phyloP scores from a whole-genome alignment of 2,329 filamentous ascomycete genomes.

The Davidsoniella australis region DNA sequence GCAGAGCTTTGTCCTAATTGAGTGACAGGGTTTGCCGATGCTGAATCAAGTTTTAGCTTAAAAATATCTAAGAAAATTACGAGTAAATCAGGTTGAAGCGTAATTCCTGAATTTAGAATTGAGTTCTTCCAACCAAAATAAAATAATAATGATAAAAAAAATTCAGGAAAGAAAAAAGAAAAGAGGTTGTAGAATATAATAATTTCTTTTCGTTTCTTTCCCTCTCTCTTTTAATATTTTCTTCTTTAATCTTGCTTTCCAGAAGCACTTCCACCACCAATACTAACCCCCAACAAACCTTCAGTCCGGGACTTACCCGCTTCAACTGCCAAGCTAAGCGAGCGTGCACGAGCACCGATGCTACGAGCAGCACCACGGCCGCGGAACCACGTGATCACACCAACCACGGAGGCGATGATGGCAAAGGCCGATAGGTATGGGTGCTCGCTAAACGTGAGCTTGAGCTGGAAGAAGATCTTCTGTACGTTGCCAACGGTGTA shows the following conservation, averaged over 20 bases:
- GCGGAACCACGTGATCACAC: slow-evolving; percentile 27
- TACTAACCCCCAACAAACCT: slow-evolving; percentile 1
- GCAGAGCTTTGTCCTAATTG: no score
- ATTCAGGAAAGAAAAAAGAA: background rate
- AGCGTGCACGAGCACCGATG: slow-evolving; percentile 8
- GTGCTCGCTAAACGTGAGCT: slow-evolving; percentile 40
- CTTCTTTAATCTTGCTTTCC: slow-evolving; percentile 11
- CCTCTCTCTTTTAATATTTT: background rate
- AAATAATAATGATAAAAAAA: no score
- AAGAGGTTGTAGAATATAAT: background rate
- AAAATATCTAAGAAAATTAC: no score
- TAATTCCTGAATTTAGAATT: no score
- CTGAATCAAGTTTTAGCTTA: no score
- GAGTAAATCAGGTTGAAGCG: no score
- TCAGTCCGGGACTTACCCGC: slow-evolving; percentile 9
- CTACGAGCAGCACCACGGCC: slow-evolving; percentile 24
- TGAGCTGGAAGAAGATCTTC: slow-evolving; percentile 53
- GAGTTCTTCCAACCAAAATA: no score
- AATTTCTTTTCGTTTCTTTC: background rate
- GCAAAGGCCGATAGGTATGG: slow-evolving; percentile 39
- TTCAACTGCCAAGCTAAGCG: slow-evolving; percentile 9
- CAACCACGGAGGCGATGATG: slow-evolving; percentile 21
- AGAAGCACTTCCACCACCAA: background rate
- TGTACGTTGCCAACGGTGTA: slow-evolving; percentile 57
- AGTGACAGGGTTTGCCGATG: no score